Conservation (phyloP, 495 filamentous ascomycete species). For the Penicillium lagena region DNA sequence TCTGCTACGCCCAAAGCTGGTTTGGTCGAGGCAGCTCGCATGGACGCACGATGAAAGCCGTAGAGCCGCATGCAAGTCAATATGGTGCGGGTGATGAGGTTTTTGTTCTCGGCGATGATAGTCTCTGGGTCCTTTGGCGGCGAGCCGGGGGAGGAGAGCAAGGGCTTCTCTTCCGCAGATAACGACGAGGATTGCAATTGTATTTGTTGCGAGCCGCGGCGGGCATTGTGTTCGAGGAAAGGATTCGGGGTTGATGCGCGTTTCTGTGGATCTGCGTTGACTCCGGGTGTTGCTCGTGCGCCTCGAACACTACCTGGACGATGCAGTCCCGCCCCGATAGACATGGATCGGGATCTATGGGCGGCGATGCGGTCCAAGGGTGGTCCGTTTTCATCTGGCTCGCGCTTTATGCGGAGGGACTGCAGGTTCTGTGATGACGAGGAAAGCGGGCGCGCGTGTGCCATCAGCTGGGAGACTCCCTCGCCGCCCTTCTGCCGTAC, state of each 20-base stretch:
- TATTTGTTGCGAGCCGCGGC: constrained; percentile 8
- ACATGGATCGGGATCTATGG: constrained; percentile 31
- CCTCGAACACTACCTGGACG: constrained; percentile 13
- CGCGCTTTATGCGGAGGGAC: constrained; percentile 30
- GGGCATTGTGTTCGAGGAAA: constrained; percentile 15
- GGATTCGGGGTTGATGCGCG: constrained; percentile 21
- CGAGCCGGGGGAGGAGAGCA: constrained; percentile 10
- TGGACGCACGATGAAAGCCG: constrained; percentile 45
- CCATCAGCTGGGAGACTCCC: constrained; percentile 51
- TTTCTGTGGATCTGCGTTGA: constrained; percentile 17
- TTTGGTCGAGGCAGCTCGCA: constrained; percentile 18
- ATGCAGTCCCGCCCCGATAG: constrained; percentile 28
- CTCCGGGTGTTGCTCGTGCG: constrained; percentile 3
- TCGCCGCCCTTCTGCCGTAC: constrained; percentile 50
- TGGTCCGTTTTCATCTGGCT: constrained; percentile 28
- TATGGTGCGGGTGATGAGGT: constrained; percentile 39
- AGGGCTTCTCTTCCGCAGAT: constrained; percentile 10
- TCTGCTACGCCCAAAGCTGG: constrained; percentile 2
- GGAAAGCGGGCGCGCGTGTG: constrained; percentile 26
- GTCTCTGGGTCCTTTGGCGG: constrained; percentile 24
- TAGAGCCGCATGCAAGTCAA: constrained; percentile 62
- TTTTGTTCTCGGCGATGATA: constrained; percentile 36
- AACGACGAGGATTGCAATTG: constrained; percentile 9
- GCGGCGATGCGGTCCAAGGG: constrained; percentile 24
- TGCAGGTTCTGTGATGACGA: constrained; percentile 28